Base-by-base conservation (phyloP, 306 rosid genomes). In the Leucaena leucocephala region DNA sequence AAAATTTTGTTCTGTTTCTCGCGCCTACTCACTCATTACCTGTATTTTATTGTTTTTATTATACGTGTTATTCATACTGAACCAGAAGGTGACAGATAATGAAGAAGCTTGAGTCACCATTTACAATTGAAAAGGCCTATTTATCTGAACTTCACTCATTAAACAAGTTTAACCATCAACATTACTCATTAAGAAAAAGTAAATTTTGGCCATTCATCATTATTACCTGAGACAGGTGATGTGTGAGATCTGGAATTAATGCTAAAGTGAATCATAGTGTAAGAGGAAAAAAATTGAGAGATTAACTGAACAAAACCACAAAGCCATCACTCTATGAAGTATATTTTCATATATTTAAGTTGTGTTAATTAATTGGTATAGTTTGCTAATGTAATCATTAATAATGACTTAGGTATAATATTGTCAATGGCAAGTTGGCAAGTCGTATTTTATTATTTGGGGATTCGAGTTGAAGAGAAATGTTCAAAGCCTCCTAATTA, bases 1-100 rank as follows among this genome's bases (percentile, higher is more conserved):
- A 52, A 87, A 87, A 81, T n/a, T 81, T 85, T 91, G 87, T 85
- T 68, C 83, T 69, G 84, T 61, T 68, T 49, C 75, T 27, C 36
- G 17, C 71, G 9, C 63, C 44, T 66, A 7, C 55, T 48, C 43
- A 42, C 63, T 21, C 6, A 8, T 35, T 27, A 12, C 33, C 16
- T 59, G 15, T 59, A 13, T 33, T 36, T 35, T 69, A 44, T 71
- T 80, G 22, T 44, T 82, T 81, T 67, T 6, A 49, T 77, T 69
- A 55, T 83, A 57, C 80, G 62, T 65, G 52, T 48, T 68, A 44
- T 11, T 83, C 55, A 70, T 69, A 55, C 69, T 16, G 87, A 81
- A 48, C 66, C 62, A 22, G 85, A 81, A 36, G 55, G 55, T 81
- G 87, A 83, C 87, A 78, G 83, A 78, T 62, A 65, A 83, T 81